Base-by-base conservation (phyloP, 208 protist species). In the Leishmania tropica region DNA sequence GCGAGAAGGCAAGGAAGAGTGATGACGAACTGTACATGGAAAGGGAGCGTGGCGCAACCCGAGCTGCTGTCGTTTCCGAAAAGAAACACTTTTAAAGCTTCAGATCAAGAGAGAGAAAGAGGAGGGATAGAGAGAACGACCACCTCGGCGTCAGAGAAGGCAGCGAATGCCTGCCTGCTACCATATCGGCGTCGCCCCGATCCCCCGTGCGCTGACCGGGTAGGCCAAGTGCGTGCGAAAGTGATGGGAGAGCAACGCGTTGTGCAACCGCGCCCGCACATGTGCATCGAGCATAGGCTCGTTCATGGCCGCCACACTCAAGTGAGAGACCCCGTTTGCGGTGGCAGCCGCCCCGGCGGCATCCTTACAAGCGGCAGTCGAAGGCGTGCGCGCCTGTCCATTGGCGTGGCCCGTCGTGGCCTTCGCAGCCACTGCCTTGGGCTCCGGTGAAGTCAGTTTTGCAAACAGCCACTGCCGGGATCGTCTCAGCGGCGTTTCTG, bases 141-240 rank as follows among this genome's bases (percentile, higher is more conserved):
- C 5, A 35, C 42, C 58, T 42, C 40, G 28, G 48, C 21, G 0
- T 35, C 48, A 75, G 7, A 76, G 35, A 45, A 81, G 40, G 42
- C n/a, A 62, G 48, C 64, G 58, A 1, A 58, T 60, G 2, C 1
- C 45, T 13, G 67, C 40, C 28, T 11, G 10, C 47, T 75, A 78
- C 71, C 78, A 53, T 74, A 77, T 40, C 64, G 76, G 76, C 3
- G 76, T 79, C 58, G 76, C 64, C 19, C 76, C 76, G 4, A 79
- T 31, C 17, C 76, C 11, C n/a, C 62, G 42, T n/a, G 45, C 42
- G 10, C 24, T 72, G 47, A 24, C 7, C 17, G 35, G 2, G 17
- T 48, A 37, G 58, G 42, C 21, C 4, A 47, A 56, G n/a, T 58
- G 76, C 21, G 56, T 71, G 24, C 60, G 42, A 72, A 79, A 79